phyloP scores from a whole-genome alignment of 2,329 filamentous ascomycete genomes.

The Sphaerostilbella broomeana region DNA sequence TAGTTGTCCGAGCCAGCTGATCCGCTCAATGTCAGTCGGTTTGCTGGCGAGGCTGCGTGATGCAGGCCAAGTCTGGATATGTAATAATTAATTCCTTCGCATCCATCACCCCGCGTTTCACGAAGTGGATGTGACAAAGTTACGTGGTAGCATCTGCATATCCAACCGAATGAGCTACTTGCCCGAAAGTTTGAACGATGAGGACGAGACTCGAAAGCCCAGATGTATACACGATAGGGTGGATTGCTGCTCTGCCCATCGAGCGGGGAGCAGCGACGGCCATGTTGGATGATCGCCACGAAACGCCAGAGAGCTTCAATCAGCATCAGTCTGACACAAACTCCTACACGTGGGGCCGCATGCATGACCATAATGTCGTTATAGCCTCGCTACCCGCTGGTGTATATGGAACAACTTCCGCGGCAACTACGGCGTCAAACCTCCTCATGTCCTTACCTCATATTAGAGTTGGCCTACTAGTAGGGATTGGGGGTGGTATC shows the following conservation, averaged over 20 bases:
- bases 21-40: no score
- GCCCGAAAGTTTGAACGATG: no score
- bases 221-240: conserved; percentile 22
- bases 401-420: conserved; percentile 13
- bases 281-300: conserved; percentile 21
- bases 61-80: no score
- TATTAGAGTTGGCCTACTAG: conserved; percentile 17
- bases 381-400: conserved; percentile 21
- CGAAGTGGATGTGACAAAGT: no score
- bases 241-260: conserved; percentile 21
- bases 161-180: no score
- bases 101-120: no score
- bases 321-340: conserved; percentile 18
- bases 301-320: conserved; percentile 7
- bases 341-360: conserved; percentile 20
- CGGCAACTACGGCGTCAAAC: conserved; percentile 13
- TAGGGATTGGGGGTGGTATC: conserved; percentile 38
- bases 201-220: no score
- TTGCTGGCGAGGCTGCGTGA: no score
- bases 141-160: no score
- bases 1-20: no score
- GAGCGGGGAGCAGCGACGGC: conserved; percentile 21
- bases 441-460: conserved; percentile 16
- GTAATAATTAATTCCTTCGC: no score
- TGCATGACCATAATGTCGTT: conserved; percentile 22